These are phyloP conservation scores for Wallemia hederae DNA, from an alignment of 1,284 basidiomycete species.

Conservation along the genomic window DNA sequence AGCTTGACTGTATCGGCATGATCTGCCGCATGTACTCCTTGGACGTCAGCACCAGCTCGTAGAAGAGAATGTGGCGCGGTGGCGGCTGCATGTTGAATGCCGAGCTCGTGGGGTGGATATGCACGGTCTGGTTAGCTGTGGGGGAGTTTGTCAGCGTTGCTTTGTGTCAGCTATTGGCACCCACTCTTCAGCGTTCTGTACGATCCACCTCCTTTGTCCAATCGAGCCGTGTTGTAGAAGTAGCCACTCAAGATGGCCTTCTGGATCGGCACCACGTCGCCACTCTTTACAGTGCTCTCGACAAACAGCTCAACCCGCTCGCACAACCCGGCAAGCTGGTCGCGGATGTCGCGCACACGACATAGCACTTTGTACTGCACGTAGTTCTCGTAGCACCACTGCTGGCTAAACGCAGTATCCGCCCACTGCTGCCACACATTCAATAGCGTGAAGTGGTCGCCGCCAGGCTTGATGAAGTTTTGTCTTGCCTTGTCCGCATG, in stretches of 20 bases:
- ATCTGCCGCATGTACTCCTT: constrained; percentile 72
- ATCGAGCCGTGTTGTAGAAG: constrained; percentile 73
- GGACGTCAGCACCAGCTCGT: constrained; percentile 68
- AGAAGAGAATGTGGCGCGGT: constrained; percentile 66
- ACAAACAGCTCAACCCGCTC: constrained; percentile 89
- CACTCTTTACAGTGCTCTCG: constrained; percentile 54
- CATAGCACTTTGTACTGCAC: constrained; percentile 86
- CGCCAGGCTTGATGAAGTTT: constrained; percentile 81
- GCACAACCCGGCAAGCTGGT: constrained; percentile 79
- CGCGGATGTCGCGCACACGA: constrained; percentile 72
- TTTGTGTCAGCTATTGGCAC: constrained; percentile 6
- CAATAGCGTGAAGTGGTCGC: constrained; percentile 86
- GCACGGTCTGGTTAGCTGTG: constrained; percentile 62
- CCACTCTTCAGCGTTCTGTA: not conserved
- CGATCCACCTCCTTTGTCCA: constrained; percentile 71
- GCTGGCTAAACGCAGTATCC: constrained; percentile 78
- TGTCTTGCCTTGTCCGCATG: constrained; percentile 89
- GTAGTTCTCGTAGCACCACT: constrained; percentile 30
- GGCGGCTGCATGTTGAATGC: constrained; percentile 88
- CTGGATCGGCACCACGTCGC: constrained; percentile 72
- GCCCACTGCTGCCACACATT: constrained; percentile 99
- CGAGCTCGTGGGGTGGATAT: constrained; percentile 83
- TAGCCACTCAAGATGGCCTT: constrained; percentile 84
- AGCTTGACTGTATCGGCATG: constrained; percentile 86
- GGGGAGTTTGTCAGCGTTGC: constrained; percentile 9